Conservation (phyloP, 1,139 yeast species). For the Protomyces macrosporus region DNA sequence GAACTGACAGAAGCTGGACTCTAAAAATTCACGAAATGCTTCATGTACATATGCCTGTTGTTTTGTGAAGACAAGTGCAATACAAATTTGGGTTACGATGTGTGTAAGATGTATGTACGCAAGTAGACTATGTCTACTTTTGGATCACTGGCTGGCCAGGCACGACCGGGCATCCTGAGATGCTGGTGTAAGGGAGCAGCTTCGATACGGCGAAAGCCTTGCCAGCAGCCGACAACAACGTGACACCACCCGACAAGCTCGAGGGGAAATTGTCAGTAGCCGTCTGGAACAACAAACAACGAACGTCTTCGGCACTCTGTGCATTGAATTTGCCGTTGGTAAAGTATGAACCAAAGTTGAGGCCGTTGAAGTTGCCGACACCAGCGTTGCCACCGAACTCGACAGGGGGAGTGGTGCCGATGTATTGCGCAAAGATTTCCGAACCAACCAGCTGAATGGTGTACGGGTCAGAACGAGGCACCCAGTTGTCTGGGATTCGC, state of each 20-base stretch:
- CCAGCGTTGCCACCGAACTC: slow-evolving; percentile 21
- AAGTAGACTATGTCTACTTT: not conserved
- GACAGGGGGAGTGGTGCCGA: slow-evolving; percentile 4
- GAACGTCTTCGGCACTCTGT: not conserved
- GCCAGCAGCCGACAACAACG: not conserved
- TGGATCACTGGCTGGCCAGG: not conserved
- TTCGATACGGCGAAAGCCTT: not conserved
- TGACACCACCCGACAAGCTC: not conserved
- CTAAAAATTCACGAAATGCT: no score
- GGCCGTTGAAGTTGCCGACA: slow-evolving; percentile 6
- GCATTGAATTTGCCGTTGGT: slow-evolving; percentile 2
- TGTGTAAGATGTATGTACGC: not conserved
- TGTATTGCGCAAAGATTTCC: slow-evolving; percentile 17
- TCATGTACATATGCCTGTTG: no score
- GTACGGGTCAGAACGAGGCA: slow-evolving; percentile 14
- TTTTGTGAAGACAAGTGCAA: no score
- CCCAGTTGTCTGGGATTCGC: slow-evolving; percentile 10
- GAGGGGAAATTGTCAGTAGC: slow-evolving; percentile 16
- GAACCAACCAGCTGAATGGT: not conserved
- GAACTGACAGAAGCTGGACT: no score
- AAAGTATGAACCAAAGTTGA: not conserved
- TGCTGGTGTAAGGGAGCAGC: not conserved
- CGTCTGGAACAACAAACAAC: slow-evolving; percentile 5
- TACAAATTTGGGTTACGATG: not conserved
- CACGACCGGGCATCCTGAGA: not conserved